Percentiles rank a stretch among this genome's conserved stretches.
These are phyloP conservation scores for Luzula sylvatica DNA, from an alignment of 176 grass and related monocot genomes.

Conservation along the genomic window DNA sequence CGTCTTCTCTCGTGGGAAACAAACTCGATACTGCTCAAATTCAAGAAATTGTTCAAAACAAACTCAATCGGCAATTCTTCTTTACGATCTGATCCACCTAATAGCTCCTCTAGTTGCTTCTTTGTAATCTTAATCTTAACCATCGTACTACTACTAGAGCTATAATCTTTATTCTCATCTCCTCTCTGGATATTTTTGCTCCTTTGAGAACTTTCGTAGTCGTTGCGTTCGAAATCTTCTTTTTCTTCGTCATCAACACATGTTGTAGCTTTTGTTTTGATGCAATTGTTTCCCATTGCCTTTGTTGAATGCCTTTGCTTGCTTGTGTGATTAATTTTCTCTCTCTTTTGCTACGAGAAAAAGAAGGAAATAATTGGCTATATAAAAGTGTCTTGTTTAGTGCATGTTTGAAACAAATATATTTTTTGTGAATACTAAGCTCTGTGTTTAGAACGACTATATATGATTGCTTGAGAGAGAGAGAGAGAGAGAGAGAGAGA, in stretches of 20 bases:
- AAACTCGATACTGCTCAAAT: not conserved
- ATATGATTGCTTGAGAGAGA: not conserved
- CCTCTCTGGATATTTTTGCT: no score
- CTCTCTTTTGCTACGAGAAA: no score
- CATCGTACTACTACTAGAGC: not conserved
- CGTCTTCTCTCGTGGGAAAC: not conserved
- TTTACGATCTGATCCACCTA: conserved; percentile 8
- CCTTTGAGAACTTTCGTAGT: not conserved
- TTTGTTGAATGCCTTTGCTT: not conserved
- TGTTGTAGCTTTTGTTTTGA: conserved; percentile 11
- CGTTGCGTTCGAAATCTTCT: conserved; percentile 5
- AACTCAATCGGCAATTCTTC: conserved; percentile 12
- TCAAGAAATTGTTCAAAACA: conserved; percentile 6
- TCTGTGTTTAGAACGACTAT: not conserved
- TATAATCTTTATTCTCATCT: not conserved
- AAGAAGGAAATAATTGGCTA: no score
- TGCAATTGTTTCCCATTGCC: conserved; percentile 26
- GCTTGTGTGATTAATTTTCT: not conserved
- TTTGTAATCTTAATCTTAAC: conserved; percentile 29
- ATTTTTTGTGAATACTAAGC: not conserved
- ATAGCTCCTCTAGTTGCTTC: conserved; percentile 25
- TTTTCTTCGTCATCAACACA: conserved; percentile 22
- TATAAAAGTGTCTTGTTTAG: not conserved
- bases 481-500: not conserved
- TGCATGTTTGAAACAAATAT: not conserved